Conservation (phyloP, 2,329 filamentous ascomycete genomes). For the Claviceps maximensis region DNA sequence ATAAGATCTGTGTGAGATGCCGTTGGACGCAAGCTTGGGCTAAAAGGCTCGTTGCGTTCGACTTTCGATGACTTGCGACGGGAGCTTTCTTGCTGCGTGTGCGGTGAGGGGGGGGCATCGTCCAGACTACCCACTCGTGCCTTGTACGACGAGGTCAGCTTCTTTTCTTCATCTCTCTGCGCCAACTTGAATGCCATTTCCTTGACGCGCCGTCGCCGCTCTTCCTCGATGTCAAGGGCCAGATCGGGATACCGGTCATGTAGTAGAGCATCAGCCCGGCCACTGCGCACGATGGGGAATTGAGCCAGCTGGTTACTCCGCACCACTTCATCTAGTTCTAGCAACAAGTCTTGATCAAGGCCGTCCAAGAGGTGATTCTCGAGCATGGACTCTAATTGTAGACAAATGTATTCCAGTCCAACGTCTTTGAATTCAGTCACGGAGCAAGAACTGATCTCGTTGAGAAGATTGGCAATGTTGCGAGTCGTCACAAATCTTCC, state of each 20-base stretch:
- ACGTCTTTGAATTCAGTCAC: slow-evolving; percentile 79
- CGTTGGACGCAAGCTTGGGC: slow-evolving; percentile 55
- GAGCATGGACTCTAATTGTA: slow-evolving; percentile 83
- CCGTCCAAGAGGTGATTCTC: slow-evolving; percentile 80
- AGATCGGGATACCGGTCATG: slow-evolving; percentile 53
- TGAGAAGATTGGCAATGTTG: slow-evolving; percentile 76
- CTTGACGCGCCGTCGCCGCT: slow-evolving; percentile 56
- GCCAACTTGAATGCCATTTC: slow-evolving; percentile 58
- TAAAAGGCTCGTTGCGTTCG: slow-evolving; percentile 42
- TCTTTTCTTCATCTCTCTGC: slow-evolving; percentile 52
- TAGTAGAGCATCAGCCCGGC: slow-evolving; percentile 52
- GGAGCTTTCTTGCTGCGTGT: slow-evolving; percentile 28
- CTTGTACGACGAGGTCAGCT: slow-evolving; percentile 46
- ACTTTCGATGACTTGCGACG: slow-evolving; percentile 34
- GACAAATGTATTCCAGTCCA: slow-evolving; percentile 77
- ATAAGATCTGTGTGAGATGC: slow-evolving; percentile 65
- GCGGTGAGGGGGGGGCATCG: slow-evolving; percentile 33
- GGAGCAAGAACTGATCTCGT: slow-evolving; percentile 72
- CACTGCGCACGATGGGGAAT: slow-evolving; percentile 65
- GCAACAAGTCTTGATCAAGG: slow-evolving; percentile 69
- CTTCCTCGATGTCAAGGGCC: slow-evolving; percentile 52
- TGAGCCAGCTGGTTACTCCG: slow-evolving; percentile 69
- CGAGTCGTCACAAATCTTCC: slow-evolving; percentile 74
- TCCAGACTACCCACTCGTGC: slow-evolving; percentile 51
- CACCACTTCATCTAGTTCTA: slow-evolving; percentile 68